Base-by-base conservation (phyloP, 768 basidiomycete genomes). In the Pluteus cervinus region DNA sequence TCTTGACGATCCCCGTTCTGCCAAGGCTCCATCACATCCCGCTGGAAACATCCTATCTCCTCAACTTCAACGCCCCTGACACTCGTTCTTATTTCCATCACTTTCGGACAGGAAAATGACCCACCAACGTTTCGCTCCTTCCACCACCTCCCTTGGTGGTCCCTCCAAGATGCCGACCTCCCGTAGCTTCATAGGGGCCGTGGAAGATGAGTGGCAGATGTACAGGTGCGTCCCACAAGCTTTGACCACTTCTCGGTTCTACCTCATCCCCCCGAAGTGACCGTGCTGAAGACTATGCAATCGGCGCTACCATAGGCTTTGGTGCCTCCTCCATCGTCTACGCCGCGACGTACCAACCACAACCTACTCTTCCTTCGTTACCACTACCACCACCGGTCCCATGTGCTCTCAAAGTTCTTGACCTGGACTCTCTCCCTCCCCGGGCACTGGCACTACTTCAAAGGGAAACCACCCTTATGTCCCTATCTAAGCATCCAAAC, bases 271-370 rank as follows among this genome's bases (percentile, higher is more conserved):
- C 20, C 26, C 42, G 11, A 28, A 88, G 87, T 50, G 84, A 88
- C 53, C 56, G 71, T 44, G 64, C 76, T 2, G 47, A 62, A 9
- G 88, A 93, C 65, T 92, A 92, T 51, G 73, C 71, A 14, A 69
- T 86, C 24, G 86, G 86, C 11, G 58, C 71, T 6, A 75, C 87
- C 14, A 90, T 93, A 36, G 91, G 92, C 1, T 92, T 86, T 49
- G 93, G 93, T 14, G 85, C 93, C 2, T 91, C 89, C 3, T 94
- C 93, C 0, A 85, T 83, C 39, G 93, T 97, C 5, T 90, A 93
- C 52, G 61, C 79, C 10, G 92, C 92, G 0, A 58, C 65, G 2
- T 92, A 79, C 56, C 70, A 65, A 42, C 72, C 49, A n/a, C 40
- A 40, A 38, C 31, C 45, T 25, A 24, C 41, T 8, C 21, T 29